Percentiles rank a stretch among this genome's conserved stretches.
phyloP scores from a whole-genome alignment of 306 rosid genomes.

The Senna siamea region DNA sequence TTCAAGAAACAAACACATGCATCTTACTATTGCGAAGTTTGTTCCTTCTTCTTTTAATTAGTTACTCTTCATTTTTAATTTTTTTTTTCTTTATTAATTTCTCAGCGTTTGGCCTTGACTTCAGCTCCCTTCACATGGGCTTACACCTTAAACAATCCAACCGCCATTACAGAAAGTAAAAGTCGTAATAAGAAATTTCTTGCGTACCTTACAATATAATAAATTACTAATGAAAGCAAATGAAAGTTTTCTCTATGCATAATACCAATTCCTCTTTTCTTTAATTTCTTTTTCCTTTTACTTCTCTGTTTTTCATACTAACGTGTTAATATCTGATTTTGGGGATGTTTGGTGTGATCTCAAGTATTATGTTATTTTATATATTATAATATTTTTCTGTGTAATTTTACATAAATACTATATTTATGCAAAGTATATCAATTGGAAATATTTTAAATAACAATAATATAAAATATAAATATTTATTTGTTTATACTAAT shows the following conservation, averaged over 20 bases:
- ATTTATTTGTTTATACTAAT: too few species aligned
- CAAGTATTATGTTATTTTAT: too few species aligned
- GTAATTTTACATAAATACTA: too few species aligned
- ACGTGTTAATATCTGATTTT: not conserved
- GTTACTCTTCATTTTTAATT: not conserved
- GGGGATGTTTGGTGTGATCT: too few species aligned
- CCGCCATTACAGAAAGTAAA: slow-evolving; percentile 7
- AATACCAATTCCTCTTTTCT: not conserved
- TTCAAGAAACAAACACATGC: not conserved
- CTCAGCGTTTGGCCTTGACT: not conserved
- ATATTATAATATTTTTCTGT: too few species aligned
- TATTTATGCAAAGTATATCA: too few species aligned
- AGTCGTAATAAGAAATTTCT: too few species aligned
- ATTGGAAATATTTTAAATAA: too few species aligned
- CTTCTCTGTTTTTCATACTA: not conserved
- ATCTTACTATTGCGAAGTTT: not conserved
- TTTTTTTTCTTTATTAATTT: not conserved
- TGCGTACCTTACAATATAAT: not conserved
- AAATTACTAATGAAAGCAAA: not conserved
- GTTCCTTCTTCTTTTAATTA: not conserved
- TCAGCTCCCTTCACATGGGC: slow-evolving; percentile 9
- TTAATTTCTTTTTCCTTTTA: too few species aligned
- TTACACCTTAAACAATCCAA: not conserved
- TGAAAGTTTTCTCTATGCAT: not conserved
- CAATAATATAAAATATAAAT: too few species aligned